phyloP scores from a whole-genome alignment of 2,329 filamentous ascomycete species.

The Colletotrichum sp. region DNA sequence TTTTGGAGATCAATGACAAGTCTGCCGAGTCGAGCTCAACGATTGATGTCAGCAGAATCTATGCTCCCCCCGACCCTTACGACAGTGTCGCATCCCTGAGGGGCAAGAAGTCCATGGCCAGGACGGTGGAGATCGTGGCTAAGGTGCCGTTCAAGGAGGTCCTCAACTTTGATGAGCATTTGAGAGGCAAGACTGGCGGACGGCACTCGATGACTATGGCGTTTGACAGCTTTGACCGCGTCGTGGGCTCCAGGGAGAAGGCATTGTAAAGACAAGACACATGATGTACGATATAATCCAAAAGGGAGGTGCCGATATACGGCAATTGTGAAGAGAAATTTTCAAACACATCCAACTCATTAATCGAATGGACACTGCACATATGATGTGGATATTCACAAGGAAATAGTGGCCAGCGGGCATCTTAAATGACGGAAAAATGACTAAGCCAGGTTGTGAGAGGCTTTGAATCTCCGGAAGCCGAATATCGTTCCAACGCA shows the following conservation, averaged over 20 bases:
- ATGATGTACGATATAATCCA: not conserved
- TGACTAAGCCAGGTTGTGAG: not conserved
- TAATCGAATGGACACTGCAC: not conserved
- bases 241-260: slow-evolving; percentile 61
- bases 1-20: slow-evolving; percentile 71
- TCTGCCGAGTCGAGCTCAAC: slow-evolving; percentile 41
- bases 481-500: no score
- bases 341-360: not conserved
- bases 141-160: slow-evolving; percentile 95
- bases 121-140: slow-evolving; percentile 74
- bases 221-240: slow-evolving; percentile 61
- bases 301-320: not conserved
- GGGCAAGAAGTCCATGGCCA: slow-evolving; percentile 52
- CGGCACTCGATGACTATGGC: slow-evolving; percentile 68
- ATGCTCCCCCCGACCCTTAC: slow-evolving; percentile 87
- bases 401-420: not conserved
- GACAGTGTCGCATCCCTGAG: slow-evolving; percentile 63
- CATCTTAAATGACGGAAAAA: not conserved
- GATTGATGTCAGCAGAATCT: slow-evolving; percentile 79
- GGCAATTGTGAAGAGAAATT: not conserved
- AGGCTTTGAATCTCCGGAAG: no score
- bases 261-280: slow-evolving; percentile 31
- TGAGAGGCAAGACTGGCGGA: slow-evolving; percentile 87
- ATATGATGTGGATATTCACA: not conserved
- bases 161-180: slow-evolving; percentile 90